These are phyloP conservation scores for Aaosphaeria arxii DNA, from an alignment of 2,329 filamentous ascomycete genomes.

Conservation along the genomic window DNA sequence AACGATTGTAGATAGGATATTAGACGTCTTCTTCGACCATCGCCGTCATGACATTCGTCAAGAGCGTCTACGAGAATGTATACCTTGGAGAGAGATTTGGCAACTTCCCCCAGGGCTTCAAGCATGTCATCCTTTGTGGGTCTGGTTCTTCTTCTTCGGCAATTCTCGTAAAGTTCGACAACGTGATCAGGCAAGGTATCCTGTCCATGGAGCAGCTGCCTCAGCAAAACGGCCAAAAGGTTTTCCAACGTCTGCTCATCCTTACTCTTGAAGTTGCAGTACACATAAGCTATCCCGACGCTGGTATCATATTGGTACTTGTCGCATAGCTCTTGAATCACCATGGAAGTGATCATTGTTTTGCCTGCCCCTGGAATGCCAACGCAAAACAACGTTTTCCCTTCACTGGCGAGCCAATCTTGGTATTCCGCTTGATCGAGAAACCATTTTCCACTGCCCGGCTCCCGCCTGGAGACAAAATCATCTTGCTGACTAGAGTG, in stretches of 20 bases:
- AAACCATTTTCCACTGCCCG: slow-evolving; percentile 20
- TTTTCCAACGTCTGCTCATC: slow-evolving; percentile 14
- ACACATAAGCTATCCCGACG: slow-evolving; percentile 27
- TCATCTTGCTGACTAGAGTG: slow-evolving; percentile 13
- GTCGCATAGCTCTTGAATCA: slow-evolving; percentile 10
- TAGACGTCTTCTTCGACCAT: slow-evolving; percentile 1
- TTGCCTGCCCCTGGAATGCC: slow-evolving; percentile 27
- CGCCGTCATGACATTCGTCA: slow-evolving; percentile 21
- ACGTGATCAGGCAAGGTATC: slow-evolving; percentile 5
- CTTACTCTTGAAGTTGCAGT: slow-evolving; percentile 22
- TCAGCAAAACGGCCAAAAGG: slow-evolving; percentile 24
- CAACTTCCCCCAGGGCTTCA: slow-evolving; percentile 1
- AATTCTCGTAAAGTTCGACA: neutral
- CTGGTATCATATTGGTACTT: neutral
- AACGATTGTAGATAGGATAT: slow-evolving; percentile 4
- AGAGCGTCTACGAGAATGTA: slow-evolving; percentile 28
- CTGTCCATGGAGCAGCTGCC: slow-evolving; percentile 23
- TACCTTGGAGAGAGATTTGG: slow-evolving; percentile 10
- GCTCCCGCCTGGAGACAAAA: slow-evolving; percentile 7
- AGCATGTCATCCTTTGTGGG: neutral
- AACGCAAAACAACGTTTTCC: slow-evolving; percentile 17
- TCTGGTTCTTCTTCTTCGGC: neutral
- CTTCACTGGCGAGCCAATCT: slow-evolving; percentile 8
- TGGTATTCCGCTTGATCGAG: slow-evolving; percentile 1
- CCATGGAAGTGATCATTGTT: slow-evolving; percentile 22